phyloP scores from a whole-genome alignment of 371 early-diverging fungal species.

The Batkoa obscura region DNA sequence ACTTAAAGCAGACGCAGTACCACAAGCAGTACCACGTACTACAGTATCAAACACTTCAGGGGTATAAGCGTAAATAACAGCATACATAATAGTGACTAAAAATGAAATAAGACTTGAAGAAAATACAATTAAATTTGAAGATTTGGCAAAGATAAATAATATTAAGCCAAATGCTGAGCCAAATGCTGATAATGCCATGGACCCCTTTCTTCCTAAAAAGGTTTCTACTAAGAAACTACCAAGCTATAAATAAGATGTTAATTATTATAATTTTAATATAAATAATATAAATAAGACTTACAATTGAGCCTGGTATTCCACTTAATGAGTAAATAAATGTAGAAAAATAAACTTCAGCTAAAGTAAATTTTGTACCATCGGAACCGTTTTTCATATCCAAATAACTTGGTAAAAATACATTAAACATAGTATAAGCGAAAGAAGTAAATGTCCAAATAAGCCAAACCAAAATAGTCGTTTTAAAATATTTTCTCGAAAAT shows the following conservation, averaged over 20 bases:
- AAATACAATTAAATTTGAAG: constrained; percentile 29
- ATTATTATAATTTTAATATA: neutral
- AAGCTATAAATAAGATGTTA: constrained; percentile 14
- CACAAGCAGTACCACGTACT: constrained; percentile 61
- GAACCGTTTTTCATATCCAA: constrained; percentile 31
- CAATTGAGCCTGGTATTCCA: constrained; percentile 66
- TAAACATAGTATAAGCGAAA: constrained; percentile 68
- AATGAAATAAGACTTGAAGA: constrained; percentile 47
- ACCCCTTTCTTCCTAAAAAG: constrained; percentile 52
- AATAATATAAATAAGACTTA: constrained; percentile 10
- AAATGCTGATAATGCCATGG: constrained; percentile 58
- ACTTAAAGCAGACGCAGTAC: constrained; percentile 54
- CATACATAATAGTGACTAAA: constrained; percentile 57
- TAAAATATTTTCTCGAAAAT: constrained; percentile 7
- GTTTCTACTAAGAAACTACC: constrained; percentile 60
- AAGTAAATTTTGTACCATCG: constrained; percentile 16
- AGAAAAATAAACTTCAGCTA: constrained; percentile 48
- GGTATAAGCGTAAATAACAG: constrained; percentile 70
- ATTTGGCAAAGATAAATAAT: constrained; percentile 32
- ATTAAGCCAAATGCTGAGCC: constrained; percentile 42
- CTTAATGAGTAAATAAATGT: constrained; percentile 51
- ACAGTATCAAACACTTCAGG: constrained; percentile 67
- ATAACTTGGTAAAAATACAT: constrained; percentile 59
- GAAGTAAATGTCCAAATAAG: constrained; percentile 61
- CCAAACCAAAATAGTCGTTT: constrained; percentile 51